Conservation (phyloP, 495 filamentous ascomycete species). For the Lophium mytilinum region DNA sequence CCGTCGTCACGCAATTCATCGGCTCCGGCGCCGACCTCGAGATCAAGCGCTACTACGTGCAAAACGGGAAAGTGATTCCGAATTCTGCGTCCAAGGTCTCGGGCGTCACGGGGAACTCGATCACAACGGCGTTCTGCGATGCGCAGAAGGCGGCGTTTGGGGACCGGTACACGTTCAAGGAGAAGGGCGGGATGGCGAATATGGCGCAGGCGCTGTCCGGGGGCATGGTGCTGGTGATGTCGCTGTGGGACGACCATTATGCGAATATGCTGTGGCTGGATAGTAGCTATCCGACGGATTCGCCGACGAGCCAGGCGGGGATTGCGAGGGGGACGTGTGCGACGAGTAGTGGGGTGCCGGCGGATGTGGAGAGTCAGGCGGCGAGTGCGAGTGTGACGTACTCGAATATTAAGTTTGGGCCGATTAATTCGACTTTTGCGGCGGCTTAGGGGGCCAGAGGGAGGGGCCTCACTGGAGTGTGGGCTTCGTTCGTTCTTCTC, state of each 20-base stretch:
- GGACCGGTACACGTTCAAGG: slow-evolving; percentile 49
- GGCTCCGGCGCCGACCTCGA: too few relatives aligned
- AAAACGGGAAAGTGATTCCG: slow-evolving; percentile 49
- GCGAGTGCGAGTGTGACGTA: not conserved
- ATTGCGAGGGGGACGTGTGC: too few relatives aligned
- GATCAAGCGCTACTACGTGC: slow-evolving; percentile 57
- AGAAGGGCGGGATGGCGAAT: slow-evolving; percentile 51
- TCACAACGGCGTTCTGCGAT: slow-evolving; percentile 56
- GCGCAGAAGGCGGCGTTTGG: slow-evolving; percentile 53
- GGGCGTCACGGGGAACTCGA: slow-evolving; percentile 47
- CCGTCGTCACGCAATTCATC: slow-evolving; percentile 60
- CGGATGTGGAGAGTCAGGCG: too few relatives aligned
- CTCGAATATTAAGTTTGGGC: not conserved
- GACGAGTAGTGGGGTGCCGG: too few relatives aligned
- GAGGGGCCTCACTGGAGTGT: too few relatives aligned
- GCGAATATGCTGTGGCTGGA: slow-evolving; percentile 82
- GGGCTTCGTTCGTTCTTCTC: too few relatives aligned
- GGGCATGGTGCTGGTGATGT: too few relatives aligned
- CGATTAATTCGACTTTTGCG: too few relatives aligned
- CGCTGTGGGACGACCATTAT: slow-evolving; percentile 74
- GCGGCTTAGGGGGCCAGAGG: too few relatives aligned
- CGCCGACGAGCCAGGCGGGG: too few relatives aligned
- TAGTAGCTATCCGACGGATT: too few relatives aligned
- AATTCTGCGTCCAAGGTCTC: slow-evolving; percentile 52
- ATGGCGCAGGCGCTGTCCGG: slow-evolving; percentile 80